Evolutionary conservation across 768 basidiomycete genomes (phyloP).

Genomic region (Russula griseocarnosa): DNA sequence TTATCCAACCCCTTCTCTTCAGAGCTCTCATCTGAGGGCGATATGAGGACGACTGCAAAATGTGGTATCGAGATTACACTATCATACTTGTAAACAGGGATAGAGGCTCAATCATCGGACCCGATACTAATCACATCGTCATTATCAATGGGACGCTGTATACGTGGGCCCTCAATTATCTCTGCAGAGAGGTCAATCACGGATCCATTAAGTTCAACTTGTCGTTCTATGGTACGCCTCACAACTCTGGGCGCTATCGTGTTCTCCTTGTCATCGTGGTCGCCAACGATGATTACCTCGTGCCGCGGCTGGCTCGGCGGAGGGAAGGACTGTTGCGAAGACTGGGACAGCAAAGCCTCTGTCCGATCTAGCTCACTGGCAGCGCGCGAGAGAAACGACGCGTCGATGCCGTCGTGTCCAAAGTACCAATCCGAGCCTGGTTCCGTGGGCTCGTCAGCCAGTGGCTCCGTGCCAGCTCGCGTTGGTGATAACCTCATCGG

Average conservation of each 20-base stretch:
- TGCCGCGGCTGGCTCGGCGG: constrained; percentile 19
- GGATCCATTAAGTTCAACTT: constrained; percentile 24
- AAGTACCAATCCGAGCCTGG: constrained; percentile 34
- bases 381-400: constrained; percentile 41
- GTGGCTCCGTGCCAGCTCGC: constrained; percentile 13
- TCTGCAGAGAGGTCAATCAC: constrained; percentile 58
- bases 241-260: constrained; percentile 51
- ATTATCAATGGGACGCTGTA: not conserved
- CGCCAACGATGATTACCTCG: constrained; percentile 45
- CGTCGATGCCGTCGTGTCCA: constrained; percentile 38
- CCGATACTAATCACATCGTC: constrained; percentile 26
- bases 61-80: not conserved
- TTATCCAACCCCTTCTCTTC: not conserved
- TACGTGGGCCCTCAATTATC: constrained; percentile 16
- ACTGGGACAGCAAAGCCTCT: constrained; percentile 25
- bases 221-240: constrained; percentile 39
- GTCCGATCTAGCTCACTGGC: constrained; percentile 35
- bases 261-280: constrained; percentile 61
- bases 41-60: not conserved
- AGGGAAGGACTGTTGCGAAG: constrained; percentile 17
- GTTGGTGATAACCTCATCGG: constrained; percentile 19
- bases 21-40: not conserved
- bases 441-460: constrained; percentile 19
- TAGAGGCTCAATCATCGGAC: constrained; percentile 13
- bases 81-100: not conserved